phyloP scores from a whole-genome alignment of 805 yeast species.

The Saccharomycodes ludwigii region DNA sequence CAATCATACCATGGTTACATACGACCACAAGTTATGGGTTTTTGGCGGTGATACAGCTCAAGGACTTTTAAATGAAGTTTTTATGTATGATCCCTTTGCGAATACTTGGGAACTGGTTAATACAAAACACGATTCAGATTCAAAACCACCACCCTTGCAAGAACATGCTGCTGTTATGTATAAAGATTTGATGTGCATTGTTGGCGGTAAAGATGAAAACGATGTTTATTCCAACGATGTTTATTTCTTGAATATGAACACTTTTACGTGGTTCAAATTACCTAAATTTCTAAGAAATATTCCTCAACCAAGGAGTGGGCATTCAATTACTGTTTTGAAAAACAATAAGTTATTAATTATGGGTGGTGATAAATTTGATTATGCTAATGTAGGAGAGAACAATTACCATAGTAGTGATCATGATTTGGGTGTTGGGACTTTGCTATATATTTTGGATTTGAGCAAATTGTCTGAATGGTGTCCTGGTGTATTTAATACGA shows the following conservation, averaged over 20 bases:
- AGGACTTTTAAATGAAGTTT: conserved; percentile 60
- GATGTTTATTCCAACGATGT: conserved; percentile 59
- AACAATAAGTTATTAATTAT: conserved; percentile 64
- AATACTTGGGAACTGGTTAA: conserved; percentile 61
- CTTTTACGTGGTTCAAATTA: conserved; percentile 62
- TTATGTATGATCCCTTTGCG: conserved; percentile 61
- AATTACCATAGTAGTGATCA: conserved; percentile 41
- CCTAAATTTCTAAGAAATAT: conserved; percentile 28
- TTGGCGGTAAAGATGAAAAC: conserved; percentile 77
- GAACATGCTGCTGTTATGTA: conserved; percentile 82
- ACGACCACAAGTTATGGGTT: conserved; percentile 64
- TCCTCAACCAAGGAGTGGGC: conserved; percentile 87
- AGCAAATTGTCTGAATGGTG: conserved; percentile 23
- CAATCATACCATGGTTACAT: conserved; percentile 80
- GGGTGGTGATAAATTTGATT: conserved; percentile 85
- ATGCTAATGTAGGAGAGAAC: conserved; percentile 34
- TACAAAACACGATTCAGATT: conserved; percentile 47
- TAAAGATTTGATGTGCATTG: conserved; percentile 65
- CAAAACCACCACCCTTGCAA: conserved; percentile 69
- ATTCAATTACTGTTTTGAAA: conserved; percentile 61
- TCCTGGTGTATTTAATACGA: conserved; percentile 27
- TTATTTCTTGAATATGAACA: conserved; percentile 62
- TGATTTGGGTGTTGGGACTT: conserved; percentile 44
- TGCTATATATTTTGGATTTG: conserved; percentile 53
- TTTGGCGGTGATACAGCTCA: conserved; percentile 87